Conservation (phyloP, 176 grass and related monocot genomes). For the Saccharum officinarum region DNA sequence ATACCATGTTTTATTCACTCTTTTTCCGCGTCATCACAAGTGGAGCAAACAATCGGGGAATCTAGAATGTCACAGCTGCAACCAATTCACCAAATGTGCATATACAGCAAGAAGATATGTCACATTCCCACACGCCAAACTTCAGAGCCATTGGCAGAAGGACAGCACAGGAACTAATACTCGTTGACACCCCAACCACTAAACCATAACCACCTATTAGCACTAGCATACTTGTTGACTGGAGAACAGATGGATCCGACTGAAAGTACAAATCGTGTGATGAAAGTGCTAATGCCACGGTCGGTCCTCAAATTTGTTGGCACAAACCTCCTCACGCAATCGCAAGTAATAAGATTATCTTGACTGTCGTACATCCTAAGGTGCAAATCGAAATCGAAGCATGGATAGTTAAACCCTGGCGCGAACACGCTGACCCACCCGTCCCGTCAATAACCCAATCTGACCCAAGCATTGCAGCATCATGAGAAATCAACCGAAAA, state of each 20-base stretch:
- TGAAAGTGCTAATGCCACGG: background rate
- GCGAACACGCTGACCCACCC: background rate
- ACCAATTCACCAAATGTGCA: background rate
- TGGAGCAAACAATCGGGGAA: background rate
- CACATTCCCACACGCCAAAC: background rate
- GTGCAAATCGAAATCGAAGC: background rate
- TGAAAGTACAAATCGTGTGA: background rate
- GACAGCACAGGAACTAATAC: background rate
- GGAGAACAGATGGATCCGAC: background rate
- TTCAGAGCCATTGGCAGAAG: background rate
- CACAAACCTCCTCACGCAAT: background rate
- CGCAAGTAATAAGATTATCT: background rate
- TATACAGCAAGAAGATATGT: background rate
- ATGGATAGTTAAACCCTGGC: background rate
- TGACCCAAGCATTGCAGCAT: background rate
- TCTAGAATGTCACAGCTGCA: background rate
- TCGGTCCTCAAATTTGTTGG: background rate
- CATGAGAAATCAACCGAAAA: background rate
- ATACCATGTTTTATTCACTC: background rate
- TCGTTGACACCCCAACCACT: background rate
- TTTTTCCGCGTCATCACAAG: background rate
- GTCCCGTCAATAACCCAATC: conserved; percentile 10
- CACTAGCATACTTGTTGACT: background rate
- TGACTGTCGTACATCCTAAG: background rate
- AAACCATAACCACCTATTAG: background rate